Conservation (phyloP, 2,329 filamentous ascomycete genomes). For the Rhynchosporium agropyri region DNA sequence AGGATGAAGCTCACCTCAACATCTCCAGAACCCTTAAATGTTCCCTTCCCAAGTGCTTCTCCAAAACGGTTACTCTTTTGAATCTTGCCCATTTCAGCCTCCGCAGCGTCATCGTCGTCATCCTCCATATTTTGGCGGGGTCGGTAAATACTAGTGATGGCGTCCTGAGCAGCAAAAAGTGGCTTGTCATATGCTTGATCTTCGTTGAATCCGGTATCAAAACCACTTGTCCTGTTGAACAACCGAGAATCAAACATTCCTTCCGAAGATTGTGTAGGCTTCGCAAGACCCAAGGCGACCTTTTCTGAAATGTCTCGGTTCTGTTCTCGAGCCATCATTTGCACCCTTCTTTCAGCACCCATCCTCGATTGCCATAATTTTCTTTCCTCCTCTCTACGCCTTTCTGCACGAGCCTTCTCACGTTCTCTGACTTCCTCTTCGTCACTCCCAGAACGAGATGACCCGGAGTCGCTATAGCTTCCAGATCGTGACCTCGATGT, state of each 20-base stretch:
- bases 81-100: conserved; percentile 84
- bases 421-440: conserved; percentile 76
- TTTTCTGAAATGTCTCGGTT: conserved; percentile 97
- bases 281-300: conserved; percentile 89
- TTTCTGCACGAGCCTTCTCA: conserved; percentile 76
- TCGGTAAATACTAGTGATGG: conserved; percentile 90
- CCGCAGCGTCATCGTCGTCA: conserved; percentile 75
- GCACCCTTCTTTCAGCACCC: conserved; percentile 88
- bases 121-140: conserved; percentile 75
- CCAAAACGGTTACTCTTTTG: conserved; percentile 78
- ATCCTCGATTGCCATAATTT: conserved; percentile 92
- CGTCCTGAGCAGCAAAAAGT: conserved; percentile 92
- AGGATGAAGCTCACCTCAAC: conserved; percentile 65
- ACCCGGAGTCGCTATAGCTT: conserved; percentile 57
- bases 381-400: conserved; percentile 79
- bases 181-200: conserved; percentile 98
- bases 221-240: conserved; percentile 92
- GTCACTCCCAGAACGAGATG: conserved; percentile 45
- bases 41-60: conserved; percentile 85
- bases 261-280: conserved; percentile 88
- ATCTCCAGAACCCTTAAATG: conserved; percentile 84
- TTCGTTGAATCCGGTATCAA: conserved; percentile 92
- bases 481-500: conserved; percentile 46
- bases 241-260: conserved; percentile 96
- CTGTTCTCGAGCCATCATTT: conserved; percentile 92